Conservation (phyloP, 306 rosid species). For the Fagus crenata region DNA sequence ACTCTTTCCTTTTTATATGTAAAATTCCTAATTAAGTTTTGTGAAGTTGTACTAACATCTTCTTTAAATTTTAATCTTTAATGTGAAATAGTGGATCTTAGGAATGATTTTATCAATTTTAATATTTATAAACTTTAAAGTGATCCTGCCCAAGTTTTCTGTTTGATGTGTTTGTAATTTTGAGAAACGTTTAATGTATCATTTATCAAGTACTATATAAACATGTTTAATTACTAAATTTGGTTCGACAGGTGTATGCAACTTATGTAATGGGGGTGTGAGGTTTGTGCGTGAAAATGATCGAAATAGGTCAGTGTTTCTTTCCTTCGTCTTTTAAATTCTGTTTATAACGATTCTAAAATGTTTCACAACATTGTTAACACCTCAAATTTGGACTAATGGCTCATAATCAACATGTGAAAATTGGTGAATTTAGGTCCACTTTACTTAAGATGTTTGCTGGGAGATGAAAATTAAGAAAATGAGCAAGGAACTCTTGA, state of each 20-base stretch:
- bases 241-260: conserved; percentile 68
- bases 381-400: background rate
- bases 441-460: background rate
- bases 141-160: background rate
- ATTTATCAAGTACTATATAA: too few species aligned
- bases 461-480: background rate
- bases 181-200: too few species aligned
- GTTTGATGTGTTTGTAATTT: background rate
- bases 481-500: background rate
- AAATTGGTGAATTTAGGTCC: background rate
- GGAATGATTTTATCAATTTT: too few species aligned
- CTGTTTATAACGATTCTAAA: background rate
- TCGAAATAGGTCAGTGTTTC: conserved; percentile 49
- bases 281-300: conserved; percentile 83
- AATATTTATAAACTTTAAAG: background rate
- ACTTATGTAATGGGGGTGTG: conserved; percentile 93
- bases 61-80: too few species aligned
- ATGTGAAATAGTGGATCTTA: too few species aligned
- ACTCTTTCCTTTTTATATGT: too few species aligned
- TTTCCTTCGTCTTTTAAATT: conserved; percentile 3
- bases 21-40: too few species aligned
- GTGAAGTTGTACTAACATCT: too few species aligned
- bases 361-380: background rate
- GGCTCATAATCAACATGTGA: background rate
- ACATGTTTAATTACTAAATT: conserved; percentile 7